Conservation (phyloP, 306 rosid genomes). For the Sophora flavescens region DNA sequence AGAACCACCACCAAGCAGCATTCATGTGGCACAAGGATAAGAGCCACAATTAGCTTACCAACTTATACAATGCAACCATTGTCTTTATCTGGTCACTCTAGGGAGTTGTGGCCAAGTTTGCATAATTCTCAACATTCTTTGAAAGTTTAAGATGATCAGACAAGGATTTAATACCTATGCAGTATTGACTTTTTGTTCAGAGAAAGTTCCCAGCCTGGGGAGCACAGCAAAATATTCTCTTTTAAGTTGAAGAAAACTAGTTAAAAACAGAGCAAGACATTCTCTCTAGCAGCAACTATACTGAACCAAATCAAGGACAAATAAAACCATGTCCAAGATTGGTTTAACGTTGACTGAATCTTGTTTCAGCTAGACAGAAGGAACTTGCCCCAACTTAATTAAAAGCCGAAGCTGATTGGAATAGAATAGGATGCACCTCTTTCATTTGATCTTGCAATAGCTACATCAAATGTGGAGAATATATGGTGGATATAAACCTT, state of each 20-base stretch:
- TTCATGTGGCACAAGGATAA: slow-evolving; percentile 39
- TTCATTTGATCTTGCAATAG: slow-evolving; percentile 32
- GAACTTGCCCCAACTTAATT: slow-evolving; percentile 29
- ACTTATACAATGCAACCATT: slow-evolving; percentile 42
- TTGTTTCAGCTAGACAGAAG: slow-evolving; percentile 31
- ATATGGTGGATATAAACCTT: slow-evolving; percentile 30
- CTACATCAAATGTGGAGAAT: background rate
- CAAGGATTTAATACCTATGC: slow-evolving; percentile 59
- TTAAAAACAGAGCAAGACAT: background rate
- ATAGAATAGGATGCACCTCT: slow-evolving; percentile 32
- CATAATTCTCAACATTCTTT: slow-evolving; percentile 53
- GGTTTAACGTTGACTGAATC: slow-evolving; percentile 31
- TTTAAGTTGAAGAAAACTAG: slow-evolving; percentile 36
- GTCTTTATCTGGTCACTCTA: slow-evolving; percentile 71
- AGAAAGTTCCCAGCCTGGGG: slow-evolving; percentile 57
- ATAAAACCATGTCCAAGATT: slow-evolving; percentile 34
- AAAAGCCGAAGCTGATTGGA: slow-evolving; percentile 37
- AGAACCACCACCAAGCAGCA: slow-evolving; percentile 50
- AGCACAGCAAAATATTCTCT: slow-evolving; percentile 54
- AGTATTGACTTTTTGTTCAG: slow-evolving; percentile 52
- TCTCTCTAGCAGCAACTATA: slow-evolving; percentile 25
- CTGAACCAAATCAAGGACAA: slow-evolving; percentile 38
- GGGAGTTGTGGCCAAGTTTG: slow-evolving; percentile 56
- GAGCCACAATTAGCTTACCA: slow-evolving; percentile 42
- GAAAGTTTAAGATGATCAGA: slow-evolving; percentile 50